phyloP scores from a whole-genome alignment of 768 basidiomycete species.

The Mycena capillaripes region DNA sequence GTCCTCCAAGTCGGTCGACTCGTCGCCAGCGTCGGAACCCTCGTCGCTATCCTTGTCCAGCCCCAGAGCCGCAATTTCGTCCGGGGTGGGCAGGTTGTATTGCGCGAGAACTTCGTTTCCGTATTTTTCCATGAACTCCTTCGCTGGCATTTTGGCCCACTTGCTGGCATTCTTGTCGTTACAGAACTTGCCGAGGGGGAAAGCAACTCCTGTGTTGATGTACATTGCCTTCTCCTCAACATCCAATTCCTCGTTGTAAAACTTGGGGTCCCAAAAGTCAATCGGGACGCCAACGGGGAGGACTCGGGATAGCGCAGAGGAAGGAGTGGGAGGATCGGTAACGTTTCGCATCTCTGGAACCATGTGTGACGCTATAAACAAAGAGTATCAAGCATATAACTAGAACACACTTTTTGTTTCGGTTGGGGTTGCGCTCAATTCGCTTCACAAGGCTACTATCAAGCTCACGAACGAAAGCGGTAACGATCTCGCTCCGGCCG shows the following conservation, averaged over 20 bases:
- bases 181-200: background rate
- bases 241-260: constrained; percentile 1
- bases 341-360: background rate
- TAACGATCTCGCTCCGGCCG: background rate
- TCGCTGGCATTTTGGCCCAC: background rate
- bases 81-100: constrained; percentile 10
- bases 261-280: constrained; percentile 12
- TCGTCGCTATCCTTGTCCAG: background rate
- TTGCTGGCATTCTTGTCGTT: background rate
- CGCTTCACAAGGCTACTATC: background rate
- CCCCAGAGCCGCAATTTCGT: background rate
- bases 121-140: constrained; percentile 18
- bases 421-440: background rate
- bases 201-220: constrained; percentile 1
- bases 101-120: constrained; percentile 9
- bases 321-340: background rate
- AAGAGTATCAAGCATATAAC: background rate
- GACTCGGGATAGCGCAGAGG: background rate
- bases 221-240: constrained; percentile 8
- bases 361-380: background rate
- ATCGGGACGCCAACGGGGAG: constrained; percentile 6
- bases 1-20: constrained; percentile 7
- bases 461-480: background rate
- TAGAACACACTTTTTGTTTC: background rate
- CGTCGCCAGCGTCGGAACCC: background rate